Evolutionary conservation across 2,329 filamentous ascomycete species (phyloP), one percentile per base, ranked within the genome.

Genomic region (Calonectria ilicicola): DNA sequence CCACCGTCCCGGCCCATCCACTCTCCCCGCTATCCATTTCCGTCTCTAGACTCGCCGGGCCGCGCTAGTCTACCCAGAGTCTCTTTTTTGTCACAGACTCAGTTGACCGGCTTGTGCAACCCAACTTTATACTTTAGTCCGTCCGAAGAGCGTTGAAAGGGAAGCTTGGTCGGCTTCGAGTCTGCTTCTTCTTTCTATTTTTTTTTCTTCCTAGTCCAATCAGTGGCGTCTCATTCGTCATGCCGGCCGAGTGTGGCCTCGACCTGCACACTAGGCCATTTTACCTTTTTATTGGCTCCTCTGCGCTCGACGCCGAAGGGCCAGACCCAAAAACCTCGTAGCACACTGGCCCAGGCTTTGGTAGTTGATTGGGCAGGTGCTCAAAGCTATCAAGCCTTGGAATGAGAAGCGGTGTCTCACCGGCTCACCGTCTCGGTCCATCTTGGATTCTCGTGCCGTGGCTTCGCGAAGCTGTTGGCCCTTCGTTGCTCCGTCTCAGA

Each of bases 401-500:
- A 74, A 73, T 72, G 70, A 62, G 67, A 67, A 62, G 60, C 51
- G 44, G 58, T 72, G 75, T 74, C 70, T 73, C 69, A 67, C 56
- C 64, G 65, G 56, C 71, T 76, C 74, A 73, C 58, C 72, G 68
- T 73, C 66, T 75, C 72, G 72, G 66, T 70, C 76, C 67, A 75
- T 78, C 67, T 75, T 64, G 65, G 51, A 74, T 74, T 69, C 62
- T 68, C 76, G 75, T 76, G 67, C 66, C 65, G 65, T 70, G 67
- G 62, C 49, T 69, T 76, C 72, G 51, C 51, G 27, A 56, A 35
- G 67, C 58, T 66, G 73, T 70, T 60, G 26, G 53, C 53, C 63
- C 63, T 67, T 64, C 44, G 27, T 67, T 64, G 44, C n/a, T 14
- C 68, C 62, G 77, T 78, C 76, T 78, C 63, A 77, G 76, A 79